Evolutionary conservation across 2,329 filamentous ascomycete genomes (phyloP), one percentile per base, ranked within the genome.

Genomic region (Colletotrichum falcatum): DNA sequence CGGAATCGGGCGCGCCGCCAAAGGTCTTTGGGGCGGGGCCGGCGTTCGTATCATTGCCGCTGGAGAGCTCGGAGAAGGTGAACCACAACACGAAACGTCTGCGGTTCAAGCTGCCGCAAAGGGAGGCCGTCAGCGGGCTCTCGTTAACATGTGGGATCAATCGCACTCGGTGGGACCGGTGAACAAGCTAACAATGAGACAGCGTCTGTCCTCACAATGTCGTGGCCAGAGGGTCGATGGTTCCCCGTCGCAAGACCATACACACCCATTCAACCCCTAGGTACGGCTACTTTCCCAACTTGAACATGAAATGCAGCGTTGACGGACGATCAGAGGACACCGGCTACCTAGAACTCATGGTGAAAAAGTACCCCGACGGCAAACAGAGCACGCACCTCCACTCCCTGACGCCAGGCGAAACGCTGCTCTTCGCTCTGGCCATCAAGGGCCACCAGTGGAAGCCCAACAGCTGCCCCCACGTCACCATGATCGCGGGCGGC

Each of bases 21-120:
- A 71, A 68, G 59, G 64, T 78, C 0, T 83, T 84, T 67, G 78
- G 78, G 2, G 68, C 73, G 0, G 83, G 82, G 0, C 80, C 81
- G 0, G 78, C 80, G 0, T 98, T 94, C 83, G 81, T 98, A 73
- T 90, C 90, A 72, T 87, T 98, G 75, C 91, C 92, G 83, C 86
- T 98, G 66, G 89, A 94, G 67, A 90, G 91, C 66, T 88, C 94
- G 61, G 92, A 97, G 83, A 83, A 86, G 54, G 83, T 98, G 83
- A 98, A 94, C 85, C 92, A 95, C 87, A 98, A 98, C 87, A 97
- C 94, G 76, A 98, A 98, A 90, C 91, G 89, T 76, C 87, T 98
- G 79, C 91, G 93, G 75, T 98, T 99, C 83, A 90, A 91, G 77
- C 90, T 98, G 49, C 93, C 94, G 14, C 93, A 97, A 80, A 86